Conservation (phyloP, 202 grass and related monocot species). For the Setaria viridis region DNA sequence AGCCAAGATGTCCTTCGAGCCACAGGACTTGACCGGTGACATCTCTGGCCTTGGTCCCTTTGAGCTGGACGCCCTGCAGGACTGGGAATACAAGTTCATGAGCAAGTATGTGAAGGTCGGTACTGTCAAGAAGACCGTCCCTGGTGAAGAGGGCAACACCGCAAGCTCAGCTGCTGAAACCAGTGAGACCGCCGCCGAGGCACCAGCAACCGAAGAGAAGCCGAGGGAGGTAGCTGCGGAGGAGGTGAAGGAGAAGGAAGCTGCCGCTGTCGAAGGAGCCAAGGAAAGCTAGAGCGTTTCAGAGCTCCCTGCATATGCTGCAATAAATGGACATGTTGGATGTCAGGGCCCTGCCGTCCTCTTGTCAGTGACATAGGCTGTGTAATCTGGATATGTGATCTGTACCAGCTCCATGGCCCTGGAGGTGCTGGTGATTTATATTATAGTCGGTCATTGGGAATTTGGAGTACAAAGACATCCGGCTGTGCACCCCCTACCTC, state of each 20-base stretch:
- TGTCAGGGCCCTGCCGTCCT: slow-evolving; percentile 13
- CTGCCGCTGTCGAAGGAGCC: slow-evolving; percentile 10
- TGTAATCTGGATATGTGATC: slow-evolving; percentile 44
- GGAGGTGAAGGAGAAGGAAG: slow-evolving; percentile 57
- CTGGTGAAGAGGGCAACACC: slow-evolving; percentile 42
- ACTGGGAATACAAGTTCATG: slow-evolving; percentile 98
- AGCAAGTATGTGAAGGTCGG: slow-evolving; percentile 92
- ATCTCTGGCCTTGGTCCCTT: slow-evolving; percentile 84
- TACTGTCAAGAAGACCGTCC: slow-evolving; percentile 64
- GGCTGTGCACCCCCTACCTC: background rate
- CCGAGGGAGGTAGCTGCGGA: slow-evolving; percentile 29
- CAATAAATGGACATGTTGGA: slow-evolving; percentile 33
- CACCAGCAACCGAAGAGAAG: slow-evolving; percentile 29
- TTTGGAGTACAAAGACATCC: background rate
- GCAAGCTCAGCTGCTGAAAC: slow-evolving; percentile 44
- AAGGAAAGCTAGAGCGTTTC: slow-evolving; percentile 59
- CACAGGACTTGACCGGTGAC: slow-evolving; percentile 73
- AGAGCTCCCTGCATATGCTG: background rate
- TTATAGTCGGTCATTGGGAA: background rate
- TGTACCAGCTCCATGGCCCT: slow-evolving; percentile 2
- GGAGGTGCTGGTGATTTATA: slow-evolving; percentile 30
- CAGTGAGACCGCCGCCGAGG: slow-evolving; percentile 37
- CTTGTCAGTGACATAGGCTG: background rate
- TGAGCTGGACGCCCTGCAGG: slow-evolving; percentile 80
- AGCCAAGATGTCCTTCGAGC: slow-evolving; percentile 94